These are phyloP conservation scores for Cyathus striatus DNA, from an alignment of 768 basidiomycete species.

Conservation along the genomic window DNA sequence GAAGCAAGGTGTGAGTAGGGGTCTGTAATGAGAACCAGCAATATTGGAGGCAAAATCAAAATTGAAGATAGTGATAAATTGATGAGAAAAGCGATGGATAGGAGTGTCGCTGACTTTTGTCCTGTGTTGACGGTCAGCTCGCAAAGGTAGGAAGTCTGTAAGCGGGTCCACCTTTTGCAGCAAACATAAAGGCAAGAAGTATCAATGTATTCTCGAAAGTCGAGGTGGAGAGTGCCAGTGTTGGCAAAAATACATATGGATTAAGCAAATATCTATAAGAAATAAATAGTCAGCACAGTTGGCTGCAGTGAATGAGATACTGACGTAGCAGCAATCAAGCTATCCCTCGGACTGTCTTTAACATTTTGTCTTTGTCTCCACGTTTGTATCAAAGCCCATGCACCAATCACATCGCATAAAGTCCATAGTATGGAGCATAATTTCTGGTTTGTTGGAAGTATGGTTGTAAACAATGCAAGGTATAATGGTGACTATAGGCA, in stretches of 20 bases:
- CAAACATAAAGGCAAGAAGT: slow-evolving; percentile 65
- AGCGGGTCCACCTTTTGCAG: slow-evolving; percentile 47
- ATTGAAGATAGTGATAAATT: slow-evolving; percentile 71
- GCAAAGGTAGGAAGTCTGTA: neutral
- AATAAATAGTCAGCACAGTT: slow-evolving; percentile 4
- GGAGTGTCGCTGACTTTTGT: slow-evolving; percentile 47
- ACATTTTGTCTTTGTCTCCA: slow-evolving; percentile 61
- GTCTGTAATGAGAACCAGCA: slow-evolving; percentile 57
- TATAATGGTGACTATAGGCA: slow-evolving; percentile 71
- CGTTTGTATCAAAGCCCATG: slow-evolving; percentile 62
- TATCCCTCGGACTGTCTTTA: slow-evolving; percentile 43
- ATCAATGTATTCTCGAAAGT: slow-evolving; percentile 74
- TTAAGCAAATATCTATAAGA: slow-evolving; percentile 75
- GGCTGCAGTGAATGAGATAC: no score
- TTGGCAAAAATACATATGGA: slow-evolving; percentile 80
- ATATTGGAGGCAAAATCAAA: slow-evolving; percentile 59
- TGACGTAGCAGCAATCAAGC: slow-evolving; percentile 62
- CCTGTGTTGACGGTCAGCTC: slow-evolving; percentile 34
- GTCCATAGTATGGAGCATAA: slow-evolving; percentile 65
- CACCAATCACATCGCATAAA: slow-evolving; percentile 57
- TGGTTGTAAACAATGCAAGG: slow-evolving; percentile 68
- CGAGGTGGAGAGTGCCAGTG: slow-evolving; percentile 78
- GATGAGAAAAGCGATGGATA: slow-evolving; percentile 65
- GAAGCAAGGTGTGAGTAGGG: slow-evolving; percentile 68
- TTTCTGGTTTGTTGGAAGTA: slow-evolving; percentile 49